These are phyloP conservation scores for Paraphaeosphaeria sporulosa DNA, from an alignment of 2,329 filamentous ascomycete species.

Conservation along the genomic window DNA sequence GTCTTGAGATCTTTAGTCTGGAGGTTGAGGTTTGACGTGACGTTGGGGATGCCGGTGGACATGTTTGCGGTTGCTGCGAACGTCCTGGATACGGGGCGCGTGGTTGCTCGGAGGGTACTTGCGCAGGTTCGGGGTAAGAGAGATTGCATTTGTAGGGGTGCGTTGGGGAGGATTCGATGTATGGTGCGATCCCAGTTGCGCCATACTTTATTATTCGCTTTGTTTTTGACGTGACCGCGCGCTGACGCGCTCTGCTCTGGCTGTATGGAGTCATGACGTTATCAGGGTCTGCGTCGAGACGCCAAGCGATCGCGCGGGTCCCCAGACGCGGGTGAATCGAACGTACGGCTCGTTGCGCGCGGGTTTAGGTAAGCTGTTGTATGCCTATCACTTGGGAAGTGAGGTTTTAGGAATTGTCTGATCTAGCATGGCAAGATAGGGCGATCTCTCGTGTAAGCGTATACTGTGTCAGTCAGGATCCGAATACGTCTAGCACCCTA, in stretches of 20 bases:
- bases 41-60: conserved; percentile 31
- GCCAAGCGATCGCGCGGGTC: background rate
- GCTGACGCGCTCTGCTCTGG: background rate
- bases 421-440: no score
- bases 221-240: background rate
- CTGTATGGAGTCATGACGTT: conserved; percentile 1
- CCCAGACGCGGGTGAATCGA: background rate
- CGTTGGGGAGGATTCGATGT: background rate
- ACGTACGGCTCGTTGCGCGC: background rate
- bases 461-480: no score
- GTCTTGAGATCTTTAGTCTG: conserved; percentile 64
- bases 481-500: no score
- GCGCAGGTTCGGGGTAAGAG: conserved; percentile 14
- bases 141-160: conserved; percentile 21
- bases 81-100: conserved; percentile 25
- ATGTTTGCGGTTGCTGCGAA: conserved; percentile 37
- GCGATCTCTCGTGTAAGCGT: no score
- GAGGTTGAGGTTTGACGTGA: conserved; percentile 51
- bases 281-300: background rate
- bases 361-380: no score
- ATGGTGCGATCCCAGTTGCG: background rate
- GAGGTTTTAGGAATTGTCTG: no score
- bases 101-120: conserved; percentile 19
- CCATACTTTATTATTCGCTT: background rate
- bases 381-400: no score